Conservation (phyloP, 1,284 basidiomycete genomes). For the Malassezia furfur region DNA sequence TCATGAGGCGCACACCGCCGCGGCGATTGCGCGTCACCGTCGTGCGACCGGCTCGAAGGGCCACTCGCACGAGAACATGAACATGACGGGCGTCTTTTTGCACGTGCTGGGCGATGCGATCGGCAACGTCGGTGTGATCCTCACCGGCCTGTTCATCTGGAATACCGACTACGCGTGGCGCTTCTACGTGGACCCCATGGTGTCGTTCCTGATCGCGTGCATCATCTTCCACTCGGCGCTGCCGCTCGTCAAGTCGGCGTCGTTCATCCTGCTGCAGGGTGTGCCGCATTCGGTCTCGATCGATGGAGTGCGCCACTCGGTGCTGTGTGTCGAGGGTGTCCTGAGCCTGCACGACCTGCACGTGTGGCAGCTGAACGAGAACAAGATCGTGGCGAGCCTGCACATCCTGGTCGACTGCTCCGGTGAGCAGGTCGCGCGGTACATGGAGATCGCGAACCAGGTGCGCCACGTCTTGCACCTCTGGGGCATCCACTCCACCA, state of each 20-base stretch:
- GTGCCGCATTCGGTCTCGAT: conserved; percentile 82
- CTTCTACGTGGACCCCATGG: conserved; percentile 85
- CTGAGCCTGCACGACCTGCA: conserved; percentile 79
- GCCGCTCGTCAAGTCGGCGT: conserved; percentile 84
- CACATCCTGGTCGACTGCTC: conserved; percentile 71
- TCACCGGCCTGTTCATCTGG: conserved; percentile 62
- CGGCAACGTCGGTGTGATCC: conserved; percentile 94
- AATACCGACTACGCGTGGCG: conserved; percentile 39
- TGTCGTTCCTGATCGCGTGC: conserved; percentile 85
- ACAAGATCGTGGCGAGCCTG: conserved; percentile 85
- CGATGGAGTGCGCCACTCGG: conserved; percentile 70
- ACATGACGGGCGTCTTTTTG: conserved; percentile 86
- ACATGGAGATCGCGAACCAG: conserved; percentile 77
- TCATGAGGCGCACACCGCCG: conserved; percentile 20
- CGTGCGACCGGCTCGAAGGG: conserved; percentile 1
- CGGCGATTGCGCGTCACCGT: conserved; percentile 20
- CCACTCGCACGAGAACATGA: conserved; percentile 62
- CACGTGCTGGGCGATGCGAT: conserved; percentile 90
- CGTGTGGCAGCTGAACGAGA: conserved; percentile 85
- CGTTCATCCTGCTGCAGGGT: conserved; percentile 92
- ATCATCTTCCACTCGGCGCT: conserved; percentile 95
- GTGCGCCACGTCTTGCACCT: conserved; percentile 75
- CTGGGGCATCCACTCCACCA: conserved; percentile 78
- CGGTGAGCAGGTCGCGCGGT: conserved; percentile 54
- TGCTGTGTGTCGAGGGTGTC: conserved; percentile 74